Conservation (phyloP, 208 protist genomes). For the Porcisia hertigi region DNA sequence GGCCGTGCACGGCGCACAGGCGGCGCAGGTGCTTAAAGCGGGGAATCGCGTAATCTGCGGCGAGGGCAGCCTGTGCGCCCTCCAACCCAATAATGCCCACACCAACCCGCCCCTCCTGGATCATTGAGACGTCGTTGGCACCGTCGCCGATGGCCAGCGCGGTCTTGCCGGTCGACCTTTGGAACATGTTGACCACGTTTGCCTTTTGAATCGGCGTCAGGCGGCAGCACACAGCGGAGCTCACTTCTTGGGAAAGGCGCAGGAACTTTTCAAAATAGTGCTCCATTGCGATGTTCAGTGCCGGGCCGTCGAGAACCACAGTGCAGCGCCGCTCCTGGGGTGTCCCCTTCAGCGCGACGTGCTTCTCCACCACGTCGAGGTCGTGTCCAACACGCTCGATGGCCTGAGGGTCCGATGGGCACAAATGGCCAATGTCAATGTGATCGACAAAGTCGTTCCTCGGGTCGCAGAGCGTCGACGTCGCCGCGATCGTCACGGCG, state of each 20-base stretch:
- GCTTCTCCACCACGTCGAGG: slow-evolving; percentile 61
- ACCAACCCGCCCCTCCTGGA: slow-evolving; percentile 93
- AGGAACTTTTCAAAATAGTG: slow-evolving; percentile 77
- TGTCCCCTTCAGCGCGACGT: slow-evolving; percentile 50
- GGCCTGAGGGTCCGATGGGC: slow-evolving; percentile 42
- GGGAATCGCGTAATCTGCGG: slow-evolving; percentile 95
- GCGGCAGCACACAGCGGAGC: slow-evolving; percentile 88
- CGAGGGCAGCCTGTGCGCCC: slow-evolving; percentile 93
- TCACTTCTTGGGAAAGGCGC: slow-evolving; percentile 69
- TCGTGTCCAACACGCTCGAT: slow-evolving; percentile 63
- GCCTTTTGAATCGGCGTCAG: slow-evolving; percentile 92
- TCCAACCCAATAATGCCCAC: slow-evolving; percentile 97
- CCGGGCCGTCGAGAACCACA: slow-evolving; percentile 84
- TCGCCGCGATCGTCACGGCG: slow-evolving; percentile 87
- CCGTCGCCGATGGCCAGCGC: slow-evolving; percentile 98
- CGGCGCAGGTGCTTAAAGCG: slow-evolving; percentile 93
- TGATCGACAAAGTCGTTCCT: slow-evolving; percentile 81
- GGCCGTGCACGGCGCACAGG: slow-evolving; percentile 95
- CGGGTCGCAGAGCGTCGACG: slow-evolving; percentile 80
- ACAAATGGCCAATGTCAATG: slow-evolving; percentile 73
- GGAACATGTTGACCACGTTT: slow-evolving; percentile 91
- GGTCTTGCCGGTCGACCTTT: slow-evolving; percentile 75
- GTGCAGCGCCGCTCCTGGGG: slow-evolving; percentile 54
- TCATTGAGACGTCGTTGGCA: slow-evolving; percentile 98
- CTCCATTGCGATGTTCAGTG: slow-evolving; percentile 71